These are phyloP conservation scores for Diplodia corticola DNA, from an alignment of 2,329 filamentous ascomycete species.

Conservation along the genomic window DNA sequence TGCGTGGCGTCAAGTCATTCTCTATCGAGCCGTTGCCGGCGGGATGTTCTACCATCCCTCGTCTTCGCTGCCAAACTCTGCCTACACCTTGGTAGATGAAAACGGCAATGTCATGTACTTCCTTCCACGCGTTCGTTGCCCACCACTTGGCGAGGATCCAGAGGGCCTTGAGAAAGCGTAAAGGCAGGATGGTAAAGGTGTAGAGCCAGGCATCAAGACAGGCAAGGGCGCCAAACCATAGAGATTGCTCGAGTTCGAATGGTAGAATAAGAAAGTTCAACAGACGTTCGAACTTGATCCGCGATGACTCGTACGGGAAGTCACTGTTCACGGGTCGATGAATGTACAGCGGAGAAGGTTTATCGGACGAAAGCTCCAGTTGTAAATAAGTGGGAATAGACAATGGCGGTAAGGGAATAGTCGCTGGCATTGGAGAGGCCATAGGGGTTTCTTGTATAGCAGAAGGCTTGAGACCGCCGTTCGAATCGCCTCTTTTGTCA, in stretches of 20 bases:
- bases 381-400: conserved; percentile 67
- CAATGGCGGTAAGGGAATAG: conserved; percentile 61
- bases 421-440: conserved; percentile 50
- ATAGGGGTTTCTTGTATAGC: conserved; percentile 35
- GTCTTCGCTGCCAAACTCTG: conserved; percentile 68
- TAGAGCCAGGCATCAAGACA: conserved; percentile 97
- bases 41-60: conserved; percentile 46
- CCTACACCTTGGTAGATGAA: conserved; percentile 81
- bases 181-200: conserved; percentile 90
- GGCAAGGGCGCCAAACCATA: conserved; percentile 85
- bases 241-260: conserved; percentile 75
- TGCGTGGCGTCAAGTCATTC: conserved; percentile 30
- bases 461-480: conserved; percentile 33
- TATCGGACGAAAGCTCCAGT: conserved; percentile 61
- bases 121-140: conserved; percentile 69
- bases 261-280: conserved; percentile 86
- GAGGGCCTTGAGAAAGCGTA: conserved; percentile 81
- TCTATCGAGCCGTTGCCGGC: not conserved
- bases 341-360: conserved; percentile 64
- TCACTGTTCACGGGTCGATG: conserved; percentile 58
- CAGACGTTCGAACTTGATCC: conserved; percentile 86
- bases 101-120: conserved; percentile 67
- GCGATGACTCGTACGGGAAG: conserved; percentile 86
- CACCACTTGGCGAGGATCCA: conserved; percentile 78
- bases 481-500: conserved; percentile 30